phyloP scores from a whole-genome alignment of 139 green algal genomes.

The Chlamydomonas eustigma region DNA sequence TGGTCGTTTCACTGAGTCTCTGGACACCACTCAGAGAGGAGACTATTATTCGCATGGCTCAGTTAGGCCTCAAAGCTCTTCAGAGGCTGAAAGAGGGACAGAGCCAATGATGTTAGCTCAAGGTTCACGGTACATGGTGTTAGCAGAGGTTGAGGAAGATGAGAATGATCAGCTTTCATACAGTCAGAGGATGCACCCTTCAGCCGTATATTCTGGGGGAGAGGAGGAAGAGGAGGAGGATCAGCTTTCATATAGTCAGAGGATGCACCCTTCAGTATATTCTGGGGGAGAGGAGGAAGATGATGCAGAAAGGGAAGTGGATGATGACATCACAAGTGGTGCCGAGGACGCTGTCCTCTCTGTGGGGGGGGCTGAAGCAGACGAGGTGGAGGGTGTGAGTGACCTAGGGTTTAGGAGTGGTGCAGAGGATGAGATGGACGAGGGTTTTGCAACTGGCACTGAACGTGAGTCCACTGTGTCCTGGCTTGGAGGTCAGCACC shows the following conservation, averaged over 20 bases:
- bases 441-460: not conserved
- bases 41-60: too few relatives aligned
- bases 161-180: not conserved
- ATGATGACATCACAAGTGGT: not conserved
- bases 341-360: not conserved
- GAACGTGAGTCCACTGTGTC: not conserved
- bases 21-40: too few relatives aligned
- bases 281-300: not conserved
- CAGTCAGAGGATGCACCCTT: not conserved
- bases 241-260: not conserved
- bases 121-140: too few relatives aligned
- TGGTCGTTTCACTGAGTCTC: too few relatives aligned
- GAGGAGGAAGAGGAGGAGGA: too few relatives aligned
- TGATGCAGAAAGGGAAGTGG: not conserved
- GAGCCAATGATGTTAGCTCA: too few relatives aligned
- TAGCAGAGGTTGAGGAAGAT: too few relatives aligned
- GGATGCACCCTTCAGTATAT: not conserved
- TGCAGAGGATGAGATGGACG: not conserved
- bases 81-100: too few relatives aligned
- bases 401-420: not conserved
- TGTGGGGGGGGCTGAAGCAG: not conserved
- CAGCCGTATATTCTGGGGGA: not conserved
- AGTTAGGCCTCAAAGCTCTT: too few relatives aligned
- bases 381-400: not conserved
- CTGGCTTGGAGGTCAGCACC: not conserved